These are phyloP conservation scores for Sherardia arvensis DNA, from an alignment of 257 asterid genomes.

Conservation along the genomic window DNA sequence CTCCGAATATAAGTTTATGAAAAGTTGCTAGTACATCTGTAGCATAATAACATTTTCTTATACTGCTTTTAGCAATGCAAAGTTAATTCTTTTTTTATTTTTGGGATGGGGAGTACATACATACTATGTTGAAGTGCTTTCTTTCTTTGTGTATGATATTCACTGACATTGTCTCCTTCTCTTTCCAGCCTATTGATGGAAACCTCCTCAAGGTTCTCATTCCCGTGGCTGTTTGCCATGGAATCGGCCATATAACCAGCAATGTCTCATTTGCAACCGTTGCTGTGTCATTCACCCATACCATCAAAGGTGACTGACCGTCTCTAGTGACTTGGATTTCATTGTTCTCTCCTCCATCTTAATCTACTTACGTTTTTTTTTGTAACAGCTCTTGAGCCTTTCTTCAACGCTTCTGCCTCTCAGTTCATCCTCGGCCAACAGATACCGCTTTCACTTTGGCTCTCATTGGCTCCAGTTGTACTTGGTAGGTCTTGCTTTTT, in stretches of 20 bases:
- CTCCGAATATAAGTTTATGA: neutral
- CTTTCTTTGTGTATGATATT: neutral
- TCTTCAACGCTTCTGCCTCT: constrained; percentile 98
- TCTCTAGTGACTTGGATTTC: neutral
- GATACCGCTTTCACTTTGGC: constrained; percentile 77
- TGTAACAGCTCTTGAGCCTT: constrained; percentile 91
- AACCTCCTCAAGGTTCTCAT: constrained; percentile 71
- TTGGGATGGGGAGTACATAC: neutral
- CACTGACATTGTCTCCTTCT: constrained; percentile 7
- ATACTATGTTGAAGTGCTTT: neutral
- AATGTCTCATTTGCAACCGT: constrained; percentile 86
- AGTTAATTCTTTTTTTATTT: neutral
- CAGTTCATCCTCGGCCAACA: constrained; percentile 93
- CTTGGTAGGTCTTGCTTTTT: constrained; percentile 45
- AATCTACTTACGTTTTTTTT: neutral
- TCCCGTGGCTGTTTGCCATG: constrained; percentile 83
- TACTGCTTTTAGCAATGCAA: neutral
- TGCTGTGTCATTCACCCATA: constrained; percentile 93
- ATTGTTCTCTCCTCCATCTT: neutral
- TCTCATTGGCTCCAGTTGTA: constrained; percentile 92
- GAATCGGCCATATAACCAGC: constrained; percentile 76
- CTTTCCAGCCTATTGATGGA: constrained; percentile 61
- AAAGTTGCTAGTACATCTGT: neutral
- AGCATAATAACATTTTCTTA: neutral
- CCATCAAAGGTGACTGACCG: constrained; percentile 55